These are phyloP conservation scores for Starmerella apicola DNA, from an alignment of 805 yeast species.

Conservation along the genomic window DNA sequence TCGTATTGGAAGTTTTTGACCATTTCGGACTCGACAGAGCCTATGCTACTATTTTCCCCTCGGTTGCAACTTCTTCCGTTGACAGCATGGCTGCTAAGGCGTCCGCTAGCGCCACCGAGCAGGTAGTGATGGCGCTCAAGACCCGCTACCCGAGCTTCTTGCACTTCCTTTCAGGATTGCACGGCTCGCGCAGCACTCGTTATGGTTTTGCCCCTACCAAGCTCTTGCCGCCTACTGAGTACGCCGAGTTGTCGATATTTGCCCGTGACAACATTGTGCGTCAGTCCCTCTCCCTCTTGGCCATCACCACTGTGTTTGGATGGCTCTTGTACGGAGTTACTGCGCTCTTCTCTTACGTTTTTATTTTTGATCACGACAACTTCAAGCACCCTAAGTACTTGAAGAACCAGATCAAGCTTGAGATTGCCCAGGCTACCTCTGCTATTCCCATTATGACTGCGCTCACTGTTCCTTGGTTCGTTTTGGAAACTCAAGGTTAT, in stretches of 20 bases:
- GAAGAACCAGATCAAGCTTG: slow-evolving; percentile 83
- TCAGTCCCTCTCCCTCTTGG: slow-evolving; percentile 52
- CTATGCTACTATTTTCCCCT: slow-evolving; percentile 59
- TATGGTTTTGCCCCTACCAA: slow-evolving; percentile 34
- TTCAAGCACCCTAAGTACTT: slow-evolving; percentile 93
- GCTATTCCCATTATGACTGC: slow-evolving; percentile 85
- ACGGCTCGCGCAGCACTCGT: slow-evolving; percentile 12
- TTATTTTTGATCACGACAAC: slow-evolving; percentile 75
- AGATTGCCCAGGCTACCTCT: slow-evolving; percentile 61
- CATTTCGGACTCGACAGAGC: slow-evolving; percentile 58
- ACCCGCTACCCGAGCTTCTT: slow-evolving; percentile 5
- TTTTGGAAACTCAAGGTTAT: slow-evolving; percentile 70
- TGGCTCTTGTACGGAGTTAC: slow-evolving; percentile 65
- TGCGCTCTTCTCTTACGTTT: slow-evolving; percentile 64
- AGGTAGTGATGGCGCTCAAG: slow-evolving; percentile 3
- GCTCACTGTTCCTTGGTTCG: slow-evolving; percentile 81
- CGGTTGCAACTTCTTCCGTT: slow-evolving; percentile 6
- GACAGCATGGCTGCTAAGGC: slow-evolving; percentile 10
- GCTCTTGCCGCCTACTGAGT: slow-evolving; percentile 43
- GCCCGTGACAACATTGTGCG: slow-evolving; percentile 63
- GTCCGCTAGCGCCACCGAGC: slow-evolving; percentile 7
- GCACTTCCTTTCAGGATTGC: slow-evolving; percentile 2
- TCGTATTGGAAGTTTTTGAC: slow-evolving; percentile 73
- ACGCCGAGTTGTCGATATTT: slow-evolving; percentile 54
- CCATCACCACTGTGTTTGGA: slow-evolving; percentile 70